phyloP scores from a whole-genome alignment of 768 basidiomycete genomes.

The Lactifluus volemus region DNA sequence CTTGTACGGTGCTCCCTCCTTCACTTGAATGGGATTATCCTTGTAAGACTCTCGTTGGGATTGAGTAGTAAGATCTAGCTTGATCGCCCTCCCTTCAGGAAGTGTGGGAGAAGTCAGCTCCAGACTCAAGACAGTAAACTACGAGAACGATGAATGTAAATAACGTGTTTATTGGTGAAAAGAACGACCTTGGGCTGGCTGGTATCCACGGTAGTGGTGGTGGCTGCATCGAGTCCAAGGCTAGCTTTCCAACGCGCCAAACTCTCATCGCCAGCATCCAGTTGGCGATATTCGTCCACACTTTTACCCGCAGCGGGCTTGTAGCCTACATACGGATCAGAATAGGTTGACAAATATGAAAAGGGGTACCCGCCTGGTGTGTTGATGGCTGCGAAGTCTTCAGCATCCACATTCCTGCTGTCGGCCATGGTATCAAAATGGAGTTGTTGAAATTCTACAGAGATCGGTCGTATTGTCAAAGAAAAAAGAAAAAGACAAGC shows the following conservation, averaged over 20 bases:
- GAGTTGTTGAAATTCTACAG: background rate
- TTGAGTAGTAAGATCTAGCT: conserved; percentile 54
- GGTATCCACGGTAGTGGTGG: conserved; percentile 24
- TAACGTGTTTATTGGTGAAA: conserved; percentile 1
- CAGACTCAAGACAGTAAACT: conserved; percentile 69
- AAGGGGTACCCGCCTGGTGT: conserved; percentile 50
- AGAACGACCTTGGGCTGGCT: conserved; percentile 56
- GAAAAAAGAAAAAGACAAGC: background rate
- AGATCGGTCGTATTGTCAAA: background rate
- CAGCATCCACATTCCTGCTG: conserved; percentile 52
- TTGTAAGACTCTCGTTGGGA: conserved; percentile 46
- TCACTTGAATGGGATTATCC: conserved; percentile 72
- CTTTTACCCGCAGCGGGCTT: conserved; percentile 60
- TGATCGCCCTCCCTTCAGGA: conserved; percentile 46
- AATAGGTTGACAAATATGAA: background rate
- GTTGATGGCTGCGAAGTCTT: conserved; percentile 55
- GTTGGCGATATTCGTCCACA: conserved; percentile 72
- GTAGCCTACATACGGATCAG: conserved; percentile 47
- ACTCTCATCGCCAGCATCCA: conserved; percentile 89
- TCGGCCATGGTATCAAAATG: conserved; percentile 2
- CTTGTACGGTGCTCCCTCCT: conserved; percentile 88
- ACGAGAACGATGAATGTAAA: background rate
- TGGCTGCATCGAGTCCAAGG: conserved; percentile 63
- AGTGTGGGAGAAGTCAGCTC: conserved; percentile 75
- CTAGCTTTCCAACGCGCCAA: conserved; percentile 94